Evolutionary conservation across 2,329 filamentous ascomycete species (phyloP), one percentile per base, ranked within the genome.

Genomic region (Clarireedia hainanense): DNA sequence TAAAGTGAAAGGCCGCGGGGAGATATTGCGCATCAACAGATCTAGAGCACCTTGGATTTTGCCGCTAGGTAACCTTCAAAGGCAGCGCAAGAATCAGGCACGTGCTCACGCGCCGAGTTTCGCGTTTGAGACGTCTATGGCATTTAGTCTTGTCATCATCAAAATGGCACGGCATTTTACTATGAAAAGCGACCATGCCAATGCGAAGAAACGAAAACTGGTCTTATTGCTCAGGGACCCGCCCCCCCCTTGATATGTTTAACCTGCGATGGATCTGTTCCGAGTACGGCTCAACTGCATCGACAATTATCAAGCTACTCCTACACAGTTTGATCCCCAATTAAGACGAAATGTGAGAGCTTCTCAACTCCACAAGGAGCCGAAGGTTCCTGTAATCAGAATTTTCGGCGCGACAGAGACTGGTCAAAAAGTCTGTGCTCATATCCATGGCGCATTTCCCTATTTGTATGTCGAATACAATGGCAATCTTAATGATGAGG

Each of bases 361-460:
- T 48, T 81, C 78, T 20, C 79, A 84, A 65, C 73, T 80, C 58
- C 74, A 77, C 60, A 84, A 82, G 58, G 80, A 82, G 36, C 85
- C 88, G 9, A 86, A 84, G 61, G 84, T 97, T 0, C 92, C 94
- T 0, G 83, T 97, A 10, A 84, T 99, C 58, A 84, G 94, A 61
- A 81, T 95, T 10, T 99, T 97, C 72, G 94, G 94, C 0, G 85
- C 91, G 3, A 96, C 92, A 0, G 90, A 95, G 69, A 94, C 90
- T 0, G 94, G 94, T 0, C 91, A 97, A 72, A 96, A 95, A 68
- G 90, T 96, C 15, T 96, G 94, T 73, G 89, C 89, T 30, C 94
- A 99, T 74, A 83, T 99, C 55, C 94, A 97, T 71, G 94, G 95
- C 58, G 91, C 89, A 23, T 91, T 99, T 65, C 94, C 94, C 1